These are phyloP conservation scores for Phytophthora sp. DNA, from an alignment of 352 stramenopile species.

Conservation along the genomic window DNA sequence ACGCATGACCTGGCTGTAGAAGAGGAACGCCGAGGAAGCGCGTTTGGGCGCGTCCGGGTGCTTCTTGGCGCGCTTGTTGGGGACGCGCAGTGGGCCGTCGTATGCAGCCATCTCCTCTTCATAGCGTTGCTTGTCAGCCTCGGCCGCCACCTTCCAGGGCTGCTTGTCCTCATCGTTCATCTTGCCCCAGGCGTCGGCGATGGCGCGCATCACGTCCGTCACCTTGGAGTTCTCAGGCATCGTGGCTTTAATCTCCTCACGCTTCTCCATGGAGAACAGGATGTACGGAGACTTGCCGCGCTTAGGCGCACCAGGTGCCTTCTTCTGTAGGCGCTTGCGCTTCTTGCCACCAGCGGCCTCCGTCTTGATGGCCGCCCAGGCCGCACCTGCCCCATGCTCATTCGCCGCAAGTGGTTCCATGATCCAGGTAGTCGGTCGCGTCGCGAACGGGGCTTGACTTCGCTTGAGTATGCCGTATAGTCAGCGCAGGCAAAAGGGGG, in stretches of 20 bases:
- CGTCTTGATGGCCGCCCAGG: conserved; percentile 74
- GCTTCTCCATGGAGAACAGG: conserved; percentile 93
- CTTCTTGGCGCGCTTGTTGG: conserved; percentile 96
- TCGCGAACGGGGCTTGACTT: conserved; percentile 50
- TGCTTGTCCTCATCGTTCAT: conserved; percentile 91
- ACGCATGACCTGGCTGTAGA: conserved; percentile 93
- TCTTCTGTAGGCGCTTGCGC: conserved; percentile 91
- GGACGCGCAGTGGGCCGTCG: conserved; percentile 90
- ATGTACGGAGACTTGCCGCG: conserved; percentile 92
- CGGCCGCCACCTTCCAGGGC: conserved; percentile 92
- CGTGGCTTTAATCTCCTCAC: conserved; percentile 89
- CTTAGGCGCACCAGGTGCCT: conserved; percentile 89
- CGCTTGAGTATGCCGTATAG: conserved; percentile 85
- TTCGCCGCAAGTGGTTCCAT: conserved; percentile 80
- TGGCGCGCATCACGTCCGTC: conserved; percentile 92
- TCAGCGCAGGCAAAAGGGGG: conserved; percentile 75
- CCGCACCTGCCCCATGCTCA: conserved; percentile 58
- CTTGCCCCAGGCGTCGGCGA: conserved; percentile 90
- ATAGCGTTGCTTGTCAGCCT: conserved; percentile 95
- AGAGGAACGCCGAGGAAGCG: conserved; percentile 95
- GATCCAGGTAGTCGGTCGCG: conserved; percentile 5
- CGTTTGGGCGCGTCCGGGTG: conserved; percentile 94
- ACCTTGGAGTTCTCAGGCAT: conserved; percentile 89
- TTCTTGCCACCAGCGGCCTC: conserved; percentile 73
- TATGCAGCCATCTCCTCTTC: conserved; percentile 93